Conservation (phyloP, 1,139 yeast genomes). For the Suhomyces yuchorum region DNA sequence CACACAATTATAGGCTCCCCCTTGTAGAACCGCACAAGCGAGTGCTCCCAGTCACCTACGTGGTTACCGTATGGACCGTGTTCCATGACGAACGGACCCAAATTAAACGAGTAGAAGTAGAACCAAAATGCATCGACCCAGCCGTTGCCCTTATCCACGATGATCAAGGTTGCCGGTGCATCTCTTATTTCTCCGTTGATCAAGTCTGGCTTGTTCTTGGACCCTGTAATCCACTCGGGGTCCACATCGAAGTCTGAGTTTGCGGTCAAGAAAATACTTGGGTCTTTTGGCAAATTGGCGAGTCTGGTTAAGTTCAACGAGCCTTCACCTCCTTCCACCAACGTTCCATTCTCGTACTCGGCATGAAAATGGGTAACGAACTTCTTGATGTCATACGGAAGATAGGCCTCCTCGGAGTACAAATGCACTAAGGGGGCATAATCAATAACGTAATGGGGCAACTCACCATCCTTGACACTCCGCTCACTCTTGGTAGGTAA, state of each 20-base stretch:
- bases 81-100: conserved; percentile 98
- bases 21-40: conserved; percentile 77
- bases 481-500: conserved; percentile 34
- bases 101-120: conserved; percentile 88
- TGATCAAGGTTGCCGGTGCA: conserved; percentile 82
- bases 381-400: conserved; percentile 78
- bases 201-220: conserved; percentile 63
- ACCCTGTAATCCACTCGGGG: conserved; percentile 88
- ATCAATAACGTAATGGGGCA: conserved; percentile 75
- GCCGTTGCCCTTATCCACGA: conserved; percentile 90
- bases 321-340: conserved; percentile 39
- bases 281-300: conserved; percentile 32
- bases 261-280: conserved; percentile 54
- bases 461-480: conserved; percentile 51
- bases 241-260: conserved; percentile 69
- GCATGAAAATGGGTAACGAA: conserved; percentile 67
- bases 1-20: conserved; percentile 89
- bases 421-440: conserved; percentile 81
- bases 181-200: conserved; percentile 68
- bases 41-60: conserved; percentile 98
- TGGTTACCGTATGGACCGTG: conserved; percentile 96
- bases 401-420: conserved; percentile 84
- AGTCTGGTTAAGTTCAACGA: conserved; percentile 42
- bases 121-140: conserved; percentile 96
- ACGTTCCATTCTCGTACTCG: conserved; percentile 49